Conservation (phyloP, 495 filamentous ascomycete species). For the Sabuloglossum arenarium region DNA sequence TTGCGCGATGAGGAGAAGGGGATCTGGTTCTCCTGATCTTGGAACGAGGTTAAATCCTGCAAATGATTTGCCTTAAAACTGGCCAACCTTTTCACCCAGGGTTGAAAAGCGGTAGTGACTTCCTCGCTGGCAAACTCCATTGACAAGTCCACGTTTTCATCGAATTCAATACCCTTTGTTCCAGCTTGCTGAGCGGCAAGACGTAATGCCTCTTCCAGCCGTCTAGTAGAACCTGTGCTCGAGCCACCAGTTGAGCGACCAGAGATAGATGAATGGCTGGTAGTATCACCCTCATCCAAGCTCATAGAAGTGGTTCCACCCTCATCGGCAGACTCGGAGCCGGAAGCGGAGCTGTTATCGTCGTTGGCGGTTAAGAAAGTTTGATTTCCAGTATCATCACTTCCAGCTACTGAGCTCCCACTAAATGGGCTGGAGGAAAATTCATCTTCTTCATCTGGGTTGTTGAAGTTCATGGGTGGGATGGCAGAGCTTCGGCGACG, state of each 20-base stretch:
- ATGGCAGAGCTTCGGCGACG: conserved; percentile 38
- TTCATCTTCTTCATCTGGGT: conserved; percentile 34
- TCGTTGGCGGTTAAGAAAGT: conserved; percentile 26
- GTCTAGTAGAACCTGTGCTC: conserved; percentile 41
- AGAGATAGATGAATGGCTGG: conserved; percentile 38
- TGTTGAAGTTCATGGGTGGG: conserved; percentile 36
- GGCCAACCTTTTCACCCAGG: conserved; percentile 23
- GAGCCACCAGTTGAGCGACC: conserved; percentile 25
- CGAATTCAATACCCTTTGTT: conserved; percentile 36
- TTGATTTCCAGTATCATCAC: conserved; percentile 31
- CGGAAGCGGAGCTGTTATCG: conserved; percentile 29
- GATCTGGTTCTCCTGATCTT: conserved; percentile 41
- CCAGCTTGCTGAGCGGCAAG: conserved; percentile 55
- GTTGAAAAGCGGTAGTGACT: conserved; percentile 53
- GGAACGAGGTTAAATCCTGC: conserved; percentile 12
- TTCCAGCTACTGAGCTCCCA: conserved; percentile 35
- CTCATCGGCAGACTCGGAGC: conserved; percentile 32
- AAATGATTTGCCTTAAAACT: neutral
- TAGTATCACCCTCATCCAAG: conserved; percentile 45
- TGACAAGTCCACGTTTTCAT: conserved; percentile 38
- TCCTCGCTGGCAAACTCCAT: conserved; percentile 65
- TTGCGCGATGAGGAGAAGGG: conserved; percentile 23
- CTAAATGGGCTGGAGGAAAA: conserved; percentile 67
- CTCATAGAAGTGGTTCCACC: conserved; percentile 59
- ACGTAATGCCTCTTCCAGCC: conserved; percentile 55